Evolutionary conservation across 1,139 yeast genomes (phyloP), one percentile per base, ranked within the genome.

Genomic region (Diutina mesorugosa): DNA sequence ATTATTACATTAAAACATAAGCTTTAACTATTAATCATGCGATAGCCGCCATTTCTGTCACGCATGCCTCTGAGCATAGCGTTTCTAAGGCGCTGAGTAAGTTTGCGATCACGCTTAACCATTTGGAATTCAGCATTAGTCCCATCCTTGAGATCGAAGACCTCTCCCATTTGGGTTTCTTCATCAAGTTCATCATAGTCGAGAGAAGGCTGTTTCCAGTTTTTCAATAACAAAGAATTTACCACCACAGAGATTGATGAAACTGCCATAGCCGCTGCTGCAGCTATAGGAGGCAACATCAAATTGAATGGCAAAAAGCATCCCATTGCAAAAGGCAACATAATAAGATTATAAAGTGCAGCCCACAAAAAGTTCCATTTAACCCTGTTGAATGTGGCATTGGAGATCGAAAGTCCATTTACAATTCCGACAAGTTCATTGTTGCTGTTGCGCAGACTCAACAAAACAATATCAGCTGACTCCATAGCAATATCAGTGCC

Each of bases 301-400:
- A 90, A 69, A 32, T 90, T 89, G 67, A 87, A 84, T 2, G 96
- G 97, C 54, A 91, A 75, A 59, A 80, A 78, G 18, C 86, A 74
- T 2, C 98, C 98, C 97, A 93, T 91, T 1, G 99, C 97, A 66
- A 93, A 81, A 2, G 99, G 99, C 51, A 95, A 78, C 97, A 93
- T 90, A 47, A 88, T 69, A 51, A 88, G 59, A 64, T 95, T 95
- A 70, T 95, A 95, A 48, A 90, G 70, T 12, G 87, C 78, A 0
- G 99, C 97, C 85, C 97, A 86, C 54, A 89, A 66, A 59, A 93
- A 83, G 66, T 95, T 95, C 66, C 84, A 63, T 67, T 88, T 90
- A 65, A 95, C 88, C 58, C 95, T 80, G 45, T 69, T 66, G 68
- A 90, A 86, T 0, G 98, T 88, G 35, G 76, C 75, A 46, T 77